Evolutionary conservation across 176 grass and related monocot genomes (phyloP), one percentile per base, ranked within the genome.

Genomic region (Oryza glaberrima): DNA sequence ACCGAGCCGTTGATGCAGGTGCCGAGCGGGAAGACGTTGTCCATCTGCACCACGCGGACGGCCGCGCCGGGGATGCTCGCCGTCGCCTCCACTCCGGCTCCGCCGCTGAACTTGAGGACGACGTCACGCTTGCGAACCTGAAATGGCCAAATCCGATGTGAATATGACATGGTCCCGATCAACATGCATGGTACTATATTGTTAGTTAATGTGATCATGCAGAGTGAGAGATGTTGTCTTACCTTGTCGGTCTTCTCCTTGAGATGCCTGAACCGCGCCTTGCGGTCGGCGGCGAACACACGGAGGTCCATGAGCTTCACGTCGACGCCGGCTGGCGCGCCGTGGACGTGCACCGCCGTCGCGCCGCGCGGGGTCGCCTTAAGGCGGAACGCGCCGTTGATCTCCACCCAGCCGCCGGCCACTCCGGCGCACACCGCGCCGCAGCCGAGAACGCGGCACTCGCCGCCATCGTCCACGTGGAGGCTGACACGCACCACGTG

Each of bases 121-220:
- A 89, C 88, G 52, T 89, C 82, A 5, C 77, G 75, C 72, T 89
- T 89, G 67, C 88, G 69, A 17, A 89, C 88, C 88, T 89, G 82
- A 15, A 32, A 80, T 40, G 43, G 47, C 5, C 47, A 49, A 49
- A 49, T 14, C 12, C 12, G 47, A 11, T 11, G 47, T 49, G 12
- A 49, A 26, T 26, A 49, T 13, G 43, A 9, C 43, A 44, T 44
- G 43, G 43, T 44, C 43, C 8, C 43, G 43, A 44, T 10, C 6
- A 8, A 44, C 43, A 44, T 44, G 43, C 43, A 44, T 44, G 43
- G 43, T 10, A 44, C 8, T 10, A 9, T 44, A 10, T 44, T 9
- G 43, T 44, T 40, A 40, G 7, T 7, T 40, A 38, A 41, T 41
- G 7, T 41, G 40, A 7, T 38, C 40, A 41, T 38, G 6, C 36